phyloP scores from a whole-genome alignment of 306 rosid species.

The Betula pendula region DNA sequence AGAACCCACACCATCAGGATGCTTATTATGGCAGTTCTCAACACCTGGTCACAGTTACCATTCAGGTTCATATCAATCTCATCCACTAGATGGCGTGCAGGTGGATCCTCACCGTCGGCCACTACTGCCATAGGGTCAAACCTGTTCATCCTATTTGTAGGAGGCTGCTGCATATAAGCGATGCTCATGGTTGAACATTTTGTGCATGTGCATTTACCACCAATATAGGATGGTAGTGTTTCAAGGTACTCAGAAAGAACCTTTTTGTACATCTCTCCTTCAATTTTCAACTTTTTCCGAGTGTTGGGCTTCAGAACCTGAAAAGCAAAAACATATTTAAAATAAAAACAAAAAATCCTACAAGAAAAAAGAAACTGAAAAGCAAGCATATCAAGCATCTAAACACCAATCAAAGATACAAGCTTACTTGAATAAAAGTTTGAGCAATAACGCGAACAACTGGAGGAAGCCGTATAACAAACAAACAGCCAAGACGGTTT shows the following conservation, averaged over 20 bases:
- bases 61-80: conserved; percentile 37
- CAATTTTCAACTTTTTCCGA: conserved; percentile 71
- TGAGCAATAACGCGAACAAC: conserved; percentile 82
- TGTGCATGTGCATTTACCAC: conserved; percentile 73
- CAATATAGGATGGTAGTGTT: conserved; percentile 66
- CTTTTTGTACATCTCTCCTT: conserved; percentile 59
- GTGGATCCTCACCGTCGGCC: conserved; percentile 27
- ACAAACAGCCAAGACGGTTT: conserved; percentile 86
- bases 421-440: conserved; percentile 74
- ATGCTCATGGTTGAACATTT: conserved; percentile 54
- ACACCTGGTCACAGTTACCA: conserved; percentile 45
- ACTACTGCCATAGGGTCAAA: conserved; percentile 24
- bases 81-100: conserved; percentile 26
- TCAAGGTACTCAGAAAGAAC: conserved; percentile 58
- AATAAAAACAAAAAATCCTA: no score
- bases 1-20: conserved; percentile 64
- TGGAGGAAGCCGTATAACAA: conserved; percentile 79
- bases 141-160: conserved; percentile 36
- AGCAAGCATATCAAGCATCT: neutral
- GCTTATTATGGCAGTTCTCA: conserved; percentile 69
- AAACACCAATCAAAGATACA: conserved; percentile 16
- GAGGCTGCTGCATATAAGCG: conserved; percentile 29
- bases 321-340: neutral
- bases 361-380: neutral
- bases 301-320: conserved; percentile 82